phyloP scores from a whole-genome alignment of 257 asterid species.

The Solanum medicagineum region DNA sequence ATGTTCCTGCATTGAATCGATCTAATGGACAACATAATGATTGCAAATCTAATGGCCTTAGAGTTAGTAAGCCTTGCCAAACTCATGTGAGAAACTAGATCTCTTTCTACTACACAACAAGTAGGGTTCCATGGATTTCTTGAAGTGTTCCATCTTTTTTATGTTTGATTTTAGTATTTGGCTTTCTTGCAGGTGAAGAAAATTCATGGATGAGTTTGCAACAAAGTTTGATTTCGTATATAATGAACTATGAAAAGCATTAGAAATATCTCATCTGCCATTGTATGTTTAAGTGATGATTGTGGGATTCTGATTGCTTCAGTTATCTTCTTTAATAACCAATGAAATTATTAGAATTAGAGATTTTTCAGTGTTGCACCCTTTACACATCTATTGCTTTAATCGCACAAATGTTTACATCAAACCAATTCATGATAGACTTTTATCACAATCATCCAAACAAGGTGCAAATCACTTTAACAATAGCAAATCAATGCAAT shows the following conservation, averaged over 20 bases:
- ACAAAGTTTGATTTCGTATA: background rate
- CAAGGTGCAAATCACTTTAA: too few relatives aligned
- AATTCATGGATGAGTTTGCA: background rate
- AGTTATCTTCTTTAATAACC: background rate
- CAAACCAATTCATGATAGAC: background rate
- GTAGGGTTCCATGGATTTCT: background rate
- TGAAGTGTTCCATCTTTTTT: background rate
- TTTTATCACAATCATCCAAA: too few relatives aligned
- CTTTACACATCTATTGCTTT: background rate
- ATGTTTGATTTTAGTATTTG: background rate
- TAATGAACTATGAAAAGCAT: background rate
- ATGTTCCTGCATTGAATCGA: slow-evolving; percentile 28
- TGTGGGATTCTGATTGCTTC: background rate
- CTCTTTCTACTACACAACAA: background rate
- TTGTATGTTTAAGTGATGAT: background rate
- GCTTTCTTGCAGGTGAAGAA: background rate
- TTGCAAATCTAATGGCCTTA: slow-evolving; percentile 8
- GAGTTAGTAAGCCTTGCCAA: background rate
- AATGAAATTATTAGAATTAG: background rate
- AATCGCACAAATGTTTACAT: background rate
- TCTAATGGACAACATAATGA: slow-evolving; percentile 10
- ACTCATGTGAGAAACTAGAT: slow-evolving; percentile 7
- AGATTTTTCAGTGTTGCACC: background rate
- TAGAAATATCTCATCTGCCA: background rate
- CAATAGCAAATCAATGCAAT: too few relatives aligned